A percentile compares a stretch with the other conserved stretches of the same genome.
Evolutionary conservation across 2,329 filamentous ascomycete genomes (phyloP).

Genomic region (Alternaria brassicae): DNA sequence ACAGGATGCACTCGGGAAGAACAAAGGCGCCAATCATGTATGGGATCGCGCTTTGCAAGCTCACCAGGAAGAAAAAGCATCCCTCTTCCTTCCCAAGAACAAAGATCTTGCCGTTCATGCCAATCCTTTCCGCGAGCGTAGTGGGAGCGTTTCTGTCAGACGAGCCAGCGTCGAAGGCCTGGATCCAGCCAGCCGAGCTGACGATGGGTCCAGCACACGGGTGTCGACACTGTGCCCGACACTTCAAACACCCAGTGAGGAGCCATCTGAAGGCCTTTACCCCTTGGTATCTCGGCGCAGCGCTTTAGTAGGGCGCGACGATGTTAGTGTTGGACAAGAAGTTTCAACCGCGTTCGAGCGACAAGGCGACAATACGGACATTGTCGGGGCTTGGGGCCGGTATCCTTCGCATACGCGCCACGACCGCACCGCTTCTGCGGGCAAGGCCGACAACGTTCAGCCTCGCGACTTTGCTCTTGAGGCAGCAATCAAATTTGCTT

Average conservation of each 20-base stretch:
- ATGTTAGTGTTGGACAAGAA: conserved; percentile 15
- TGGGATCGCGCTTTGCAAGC: conserved; percentile 49
- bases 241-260: background rate
- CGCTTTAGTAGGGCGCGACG: conserved; percentile 23
- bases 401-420: conserved; percentile 57
- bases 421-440: conserved; percentile 51
- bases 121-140: conserved; percentile 45
- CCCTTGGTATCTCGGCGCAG: conserved; percentile 22
- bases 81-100: conserved; percentile 44
- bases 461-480: conserved; percentile 55
- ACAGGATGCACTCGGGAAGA: conserved; percentile 32
- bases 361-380: conserved; percentile 34
- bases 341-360: conserved; percentile 31
- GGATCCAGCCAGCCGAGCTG: background rate
- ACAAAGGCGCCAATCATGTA: conserved; percentile 35
- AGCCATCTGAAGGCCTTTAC: background rate
- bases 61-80: conserved; percentile 46
- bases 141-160: conserved; percentile 30
- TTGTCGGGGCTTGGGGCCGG: conserved; percentile 54
- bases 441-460: conserved; percentile 48
- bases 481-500: conserved; percentile 36
- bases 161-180: conserved; percentile 12
- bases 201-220: conserved; percentile 8
- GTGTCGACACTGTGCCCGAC: conserved; percentile 19
- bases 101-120: conserved; percentile 36